Conservation (phyloP, 2,329 filamentous ascomycete genomes). For the Gnomoniopsis smithogilvyi region DNA sequence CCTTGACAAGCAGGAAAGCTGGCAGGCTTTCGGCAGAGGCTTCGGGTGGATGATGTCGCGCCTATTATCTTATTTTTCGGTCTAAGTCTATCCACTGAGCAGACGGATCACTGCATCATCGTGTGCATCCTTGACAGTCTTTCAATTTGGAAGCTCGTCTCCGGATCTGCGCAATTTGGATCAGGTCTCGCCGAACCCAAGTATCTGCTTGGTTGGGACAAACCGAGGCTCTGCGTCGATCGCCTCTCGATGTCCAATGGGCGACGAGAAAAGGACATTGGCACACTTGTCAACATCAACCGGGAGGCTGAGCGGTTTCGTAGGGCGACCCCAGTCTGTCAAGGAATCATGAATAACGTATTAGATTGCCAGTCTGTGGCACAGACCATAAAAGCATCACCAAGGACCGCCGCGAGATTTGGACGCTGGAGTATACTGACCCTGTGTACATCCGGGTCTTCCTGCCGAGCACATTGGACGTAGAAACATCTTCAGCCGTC, state of each 20-base stretch:
- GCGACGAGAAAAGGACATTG: not conserved
- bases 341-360: not conserved
- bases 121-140: not conserved
- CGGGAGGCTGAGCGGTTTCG: not conserved
- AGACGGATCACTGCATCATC: conserved; percentile 5
- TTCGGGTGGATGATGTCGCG: not conserved
- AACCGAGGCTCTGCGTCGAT: conserved; percentile 1
- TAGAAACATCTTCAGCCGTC: not conserved
- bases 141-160: conserved; percentile 3
- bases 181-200: conserved; percentile 5
- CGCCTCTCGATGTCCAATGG: not conserved
- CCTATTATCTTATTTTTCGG: not conserved
- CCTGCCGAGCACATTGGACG: not conserved
- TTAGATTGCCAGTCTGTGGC: not conserved
- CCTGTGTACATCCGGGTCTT: not conserved
- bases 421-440: not conserved
- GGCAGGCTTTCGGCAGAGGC: not conserved
- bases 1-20: not conserved
- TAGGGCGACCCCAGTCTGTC: conserved; percentile 9
- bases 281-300: not conserved
- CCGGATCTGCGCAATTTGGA: conserved; percentile 11
- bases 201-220: conserved; percentile 4
- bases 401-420: not conserved
- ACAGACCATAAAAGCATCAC: not conserved
- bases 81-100: not conserved